A percentile compares a stretch with the other conserved stretches of the same genome.
Conservation (phyloP, 2,329 filamentous ascomycete species). For the Hansfordia pulvinata region DNA sequence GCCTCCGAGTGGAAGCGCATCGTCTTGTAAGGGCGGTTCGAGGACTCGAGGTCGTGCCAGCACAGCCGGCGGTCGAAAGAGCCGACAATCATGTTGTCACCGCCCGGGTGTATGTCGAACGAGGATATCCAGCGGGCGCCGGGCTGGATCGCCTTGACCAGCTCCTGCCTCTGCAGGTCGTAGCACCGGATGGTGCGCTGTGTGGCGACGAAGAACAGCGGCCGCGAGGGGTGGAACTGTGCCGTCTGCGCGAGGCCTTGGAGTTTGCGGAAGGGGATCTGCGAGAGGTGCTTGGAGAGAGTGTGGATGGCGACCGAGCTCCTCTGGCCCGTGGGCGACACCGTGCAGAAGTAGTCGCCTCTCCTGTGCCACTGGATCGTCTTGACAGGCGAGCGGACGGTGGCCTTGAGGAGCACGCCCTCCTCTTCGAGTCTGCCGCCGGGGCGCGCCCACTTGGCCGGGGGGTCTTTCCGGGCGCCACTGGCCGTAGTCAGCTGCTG, state of each 20-base stretch:
- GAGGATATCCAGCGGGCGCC: slow-evolving; percentile 88
- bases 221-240: slow-evolving; percentile 86
- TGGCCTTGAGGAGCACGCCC: slow-evolving; percentile 68
- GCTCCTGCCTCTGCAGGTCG: slow-evolving; percentile 79
- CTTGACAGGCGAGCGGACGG: slow-evolving; percentile 70
- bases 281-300: slow-evolving; percentile 84
- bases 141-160: slow-evolving; percentile 86
- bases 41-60: slow-evolving; percentile 95
- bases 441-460: slow-evolving; percentile 75
- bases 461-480: slow-evolving; percentile 55
- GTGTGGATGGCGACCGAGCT: slow-evolving; percentile 89
- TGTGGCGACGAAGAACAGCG: slow-evolving; percentile 91
- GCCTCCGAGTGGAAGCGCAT: slow-evolving; percentile 89
- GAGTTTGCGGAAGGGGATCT: slow-evolving; percentile 74
- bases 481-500: slow-evolving; percentile 38
- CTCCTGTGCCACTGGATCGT: slow-evolving; percentile 86
- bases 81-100: slow-evolving; percentile 87
- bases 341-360: slow-evolving; percentile 88
- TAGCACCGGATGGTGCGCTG: slow-evolving; percentile 89
- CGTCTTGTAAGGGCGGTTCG: slow-evolving; percentile 84
- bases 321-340: slow-evolving; percentile 66
- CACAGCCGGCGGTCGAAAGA: slow-evolving; percentile 88
- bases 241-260: slow-evolving; percentile 73
- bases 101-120: slow-evolving; percentile 84
- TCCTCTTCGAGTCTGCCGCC: slow-evolving; percentile 58